Conservation (phyloP, 1,284 basidiomycete genomes). For the Leccinum fallax region DNA sequence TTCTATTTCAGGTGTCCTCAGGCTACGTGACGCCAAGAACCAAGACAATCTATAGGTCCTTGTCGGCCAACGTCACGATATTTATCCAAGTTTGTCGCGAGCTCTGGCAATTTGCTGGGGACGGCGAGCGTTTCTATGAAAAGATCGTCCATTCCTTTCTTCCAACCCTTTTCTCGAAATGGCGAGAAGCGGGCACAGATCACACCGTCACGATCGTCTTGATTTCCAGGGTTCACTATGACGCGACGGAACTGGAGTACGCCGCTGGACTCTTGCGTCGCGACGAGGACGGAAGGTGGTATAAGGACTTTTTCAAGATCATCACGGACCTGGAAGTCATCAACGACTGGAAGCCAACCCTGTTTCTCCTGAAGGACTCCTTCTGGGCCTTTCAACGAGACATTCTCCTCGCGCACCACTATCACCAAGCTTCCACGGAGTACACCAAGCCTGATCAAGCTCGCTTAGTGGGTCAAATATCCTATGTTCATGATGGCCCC, state of each 20-base stretch:
- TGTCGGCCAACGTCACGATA: constrained; percentile 89
- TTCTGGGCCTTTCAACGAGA: constrained; percentile 89
- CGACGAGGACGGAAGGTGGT: constrained; percentile 77
- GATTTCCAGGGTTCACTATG: constrained; percentile 93
- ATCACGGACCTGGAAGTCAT: constrained; percentile 91
- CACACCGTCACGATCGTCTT: constrained; percentile 95
- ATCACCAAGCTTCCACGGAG: constrained; percentile 63
- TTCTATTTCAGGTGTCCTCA: constrained; percentile 62
- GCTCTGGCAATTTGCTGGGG: constrained; percentile 96
- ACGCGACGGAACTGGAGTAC: constrained; percentile 79
- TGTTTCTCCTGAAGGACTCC: constrained; percentile 85
- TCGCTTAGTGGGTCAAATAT: constrained; percentile 76
- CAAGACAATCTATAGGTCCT: constrained; percentile 87
- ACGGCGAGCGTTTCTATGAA: constrained; percentile 95
- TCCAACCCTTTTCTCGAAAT: constrained; percentile 80
- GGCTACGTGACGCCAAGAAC: constrained; percentile 84
- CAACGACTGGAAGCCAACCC: constrained; percentile 84
- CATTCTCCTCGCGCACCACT: constrained; percentile 85
- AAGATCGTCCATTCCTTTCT: constrained; percentile 95
- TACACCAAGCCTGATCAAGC: constrained; percentile 54
- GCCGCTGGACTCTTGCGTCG: constrained; percentile 72
- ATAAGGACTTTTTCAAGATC: constrained; percentile 97
- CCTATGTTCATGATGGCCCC: constrained; percentile 92
- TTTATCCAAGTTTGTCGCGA: constrained; percentile 97
- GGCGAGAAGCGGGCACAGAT: constrained; percentile 84